These are phyloP conservation scores for Podaxis sp. DNA, from an alignment of 768 basidiomycete species.

Conservation along the genomic window DNA sequence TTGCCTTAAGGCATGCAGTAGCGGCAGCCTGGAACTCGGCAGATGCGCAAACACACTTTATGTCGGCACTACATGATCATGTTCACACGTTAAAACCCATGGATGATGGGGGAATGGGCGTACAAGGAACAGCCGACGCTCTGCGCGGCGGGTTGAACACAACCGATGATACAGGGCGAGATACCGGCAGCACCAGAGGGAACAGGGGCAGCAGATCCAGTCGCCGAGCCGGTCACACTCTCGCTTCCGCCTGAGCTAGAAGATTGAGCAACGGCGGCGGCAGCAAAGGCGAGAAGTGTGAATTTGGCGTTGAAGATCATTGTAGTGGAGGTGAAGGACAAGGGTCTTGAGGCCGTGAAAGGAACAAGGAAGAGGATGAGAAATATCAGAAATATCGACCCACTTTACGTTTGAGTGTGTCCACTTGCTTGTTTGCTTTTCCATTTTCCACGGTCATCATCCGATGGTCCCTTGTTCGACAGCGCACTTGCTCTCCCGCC, in stretches of 20 bases:
- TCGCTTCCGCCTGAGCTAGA: background rate
- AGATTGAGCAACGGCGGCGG: conserved; percentile 5
- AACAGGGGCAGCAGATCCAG: background rate
- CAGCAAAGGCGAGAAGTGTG: background rate
- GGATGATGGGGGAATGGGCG: background rate
- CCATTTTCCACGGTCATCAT: conserved; percentile 9
- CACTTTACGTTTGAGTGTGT: background rate
- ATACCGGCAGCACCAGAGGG: conserved; percentile 14
- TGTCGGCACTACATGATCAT: conserved; percentile 17
- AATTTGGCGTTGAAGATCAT: conserved; percentile 7
- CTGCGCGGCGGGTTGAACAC: conserved; percentile 19
- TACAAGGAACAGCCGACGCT: conserved; percentile 20
- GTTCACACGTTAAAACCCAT: background rate
- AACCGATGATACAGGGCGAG: conserved; percentile 20
- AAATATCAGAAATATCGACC: background rate
- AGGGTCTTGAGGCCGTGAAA: background rate
- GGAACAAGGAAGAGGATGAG: background rate
- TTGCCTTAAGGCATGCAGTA: conserved; percentile 17
- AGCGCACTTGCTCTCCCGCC: background rate
- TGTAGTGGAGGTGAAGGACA: background rate
- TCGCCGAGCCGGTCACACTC: background rate
- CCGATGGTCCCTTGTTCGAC: background rate
- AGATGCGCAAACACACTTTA: conserved; percentile 22
- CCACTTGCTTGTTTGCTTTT: background rate
- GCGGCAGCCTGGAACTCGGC: conserved; percentile 23